Conservation (phyloP, 805 yeast genomes). For the Phaffomyces antillensis region DNA sequence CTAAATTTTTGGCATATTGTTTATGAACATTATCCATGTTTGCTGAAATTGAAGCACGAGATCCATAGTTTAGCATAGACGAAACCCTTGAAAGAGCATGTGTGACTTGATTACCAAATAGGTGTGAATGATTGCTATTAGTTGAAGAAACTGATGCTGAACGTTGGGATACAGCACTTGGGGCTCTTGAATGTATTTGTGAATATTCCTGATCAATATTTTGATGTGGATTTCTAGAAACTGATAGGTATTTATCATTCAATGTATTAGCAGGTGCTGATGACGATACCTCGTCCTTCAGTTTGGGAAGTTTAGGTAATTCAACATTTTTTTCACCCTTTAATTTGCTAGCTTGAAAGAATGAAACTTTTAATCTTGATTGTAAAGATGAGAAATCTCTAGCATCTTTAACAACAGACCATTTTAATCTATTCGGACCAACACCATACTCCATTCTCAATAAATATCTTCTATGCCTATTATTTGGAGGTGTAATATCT, state of each 20-base stretch:
- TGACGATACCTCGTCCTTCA: not conserved
- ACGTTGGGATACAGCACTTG: not conserved
- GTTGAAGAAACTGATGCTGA: not conserved
- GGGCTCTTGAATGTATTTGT: not conserved
- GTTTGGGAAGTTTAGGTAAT: slow-evolving; percentile 32
- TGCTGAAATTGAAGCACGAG: not conserved
- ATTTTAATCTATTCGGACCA: slow-evolving; percentile 66
- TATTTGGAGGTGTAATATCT: slow-evolving; percentile 34
- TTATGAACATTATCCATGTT: slow-evolving; percentile 1
- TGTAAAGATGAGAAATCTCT: slow-evolving; percentile 70
- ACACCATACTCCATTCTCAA: slow-evolving; percentile 88
- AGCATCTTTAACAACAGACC: slow-evolving; percentile 71
- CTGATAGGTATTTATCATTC: slow-evolving; percentile 21
- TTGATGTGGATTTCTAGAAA: not conserved
- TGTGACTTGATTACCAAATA: slow-evolving; percentile 7
- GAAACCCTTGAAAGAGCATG: slow-evolving; percentile 14
- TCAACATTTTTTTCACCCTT: slow-evolving; percentile 23
- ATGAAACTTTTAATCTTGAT: slow-evolving; percentile 51
- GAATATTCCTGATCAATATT: not conserved
- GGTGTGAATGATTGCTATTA: slow-evolving; percentile 1
- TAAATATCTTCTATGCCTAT: slow-evolving; percentile 37
- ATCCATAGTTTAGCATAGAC: not conserved
- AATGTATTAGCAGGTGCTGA: slow-evolving; percentile 10
- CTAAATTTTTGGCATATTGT: slow-evolving; percentile 37
- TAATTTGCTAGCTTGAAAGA: slow-evolving; percentile 30